Conservation (phyloP, 305 asterid genomes). For the Plantago coronopus region DNA sequence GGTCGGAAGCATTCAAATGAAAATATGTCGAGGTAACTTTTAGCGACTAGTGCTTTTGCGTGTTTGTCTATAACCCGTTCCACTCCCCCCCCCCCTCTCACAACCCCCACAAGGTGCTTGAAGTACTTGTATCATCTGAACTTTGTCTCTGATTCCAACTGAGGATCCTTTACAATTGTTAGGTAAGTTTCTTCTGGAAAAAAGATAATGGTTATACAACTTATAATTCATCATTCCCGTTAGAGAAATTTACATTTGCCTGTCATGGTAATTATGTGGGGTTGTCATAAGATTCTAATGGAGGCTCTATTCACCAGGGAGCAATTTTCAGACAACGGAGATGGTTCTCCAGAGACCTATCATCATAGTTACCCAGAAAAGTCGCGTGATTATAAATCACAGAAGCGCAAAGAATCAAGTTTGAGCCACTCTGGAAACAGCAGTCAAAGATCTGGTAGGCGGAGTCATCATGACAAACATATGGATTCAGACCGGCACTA, state of each 20-base stretch:
- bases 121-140: not conserved
- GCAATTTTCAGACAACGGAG: conserved; percentile 34
- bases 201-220: not conserved
- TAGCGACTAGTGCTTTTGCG: not conserved
- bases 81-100: too few relatives aligned
- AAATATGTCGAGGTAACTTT: conserved; percentile 49
- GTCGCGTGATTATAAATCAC: conserved; percentile 29
- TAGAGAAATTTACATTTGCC: not conserved
- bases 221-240: not conserved
- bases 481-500: conserved; percentile 12
- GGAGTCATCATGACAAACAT: not conserved
- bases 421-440: conserved; percentile 48
- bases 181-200: not conserved
- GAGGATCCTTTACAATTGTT: not conserved
- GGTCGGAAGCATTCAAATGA: conserved; percentile 45
- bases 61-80: not conserved
- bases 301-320: conserved; percentile 39
- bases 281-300: conserved; percentile 24
- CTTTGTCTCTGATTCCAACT: not conserved
- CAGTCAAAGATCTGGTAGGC: conserved; percentile 23
- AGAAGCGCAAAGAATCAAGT: conserved; percentile 35
- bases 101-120: not conserved
- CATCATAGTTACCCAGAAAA: conserved; percentile 31
- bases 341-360: conserved; percentile 28
- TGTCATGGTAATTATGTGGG: not conserved